phyloP scores from a whole-genome alignment of 208 protist species.

The Trypanosoma platydactyli region DNA sequence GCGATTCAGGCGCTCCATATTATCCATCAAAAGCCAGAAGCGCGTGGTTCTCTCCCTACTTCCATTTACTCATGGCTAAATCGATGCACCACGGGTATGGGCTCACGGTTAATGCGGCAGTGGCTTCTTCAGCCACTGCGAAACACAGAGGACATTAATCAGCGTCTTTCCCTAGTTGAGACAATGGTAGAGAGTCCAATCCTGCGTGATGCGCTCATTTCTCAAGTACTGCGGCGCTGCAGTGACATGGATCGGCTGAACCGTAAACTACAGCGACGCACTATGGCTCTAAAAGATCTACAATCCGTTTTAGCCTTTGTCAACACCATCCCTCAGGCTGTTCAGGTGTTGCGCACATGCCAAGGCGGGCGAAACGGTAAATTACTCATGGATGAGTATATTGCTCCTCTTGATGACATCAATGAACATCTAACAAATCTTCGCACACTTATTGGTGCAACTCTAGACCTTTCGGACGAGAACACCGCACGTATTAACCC shows the following conservation, averaged over 20 bases:
- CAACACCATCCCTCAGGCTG: slow-evolving; percentile 54
- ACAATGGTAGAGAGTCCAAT: slow-evolving; percentile 88
- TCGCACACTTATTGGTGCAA: slow-evolving; percentile 76
- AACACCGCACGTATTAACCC: slow-evolving; percentile 87
- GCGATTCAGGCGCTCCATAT: slow-evolving; percentile 93
- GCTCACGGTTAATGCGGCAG: slow-evolving; percentile 93
- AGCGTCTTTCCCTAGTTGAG: slow-evolving; percentile 93
- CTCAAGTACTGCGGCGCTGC: slow-evolving; percentile 86
- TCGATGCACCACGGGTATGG: slow-evolving; percentile 96
- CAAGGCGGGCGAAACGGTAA: slow-evolving; percentile 59
- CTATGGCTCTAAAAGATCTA: slow-evolving; percentile 84
- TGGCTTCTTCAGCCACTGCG: slow-evolving; percentile 98
- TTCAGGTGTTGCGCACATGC: slow-evolving; percentile 71
- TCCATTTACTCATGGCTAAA: slow-evolving; percentile 95
- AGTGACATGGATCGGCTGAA: slow-evolving; percentile 93
- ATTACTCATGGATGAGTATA: slow-evolving; percentile 82
- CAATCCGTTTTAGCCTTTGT: slow-evolving; percentile 87
- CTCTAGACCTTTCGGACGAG: slow-evolving; percentile 80
- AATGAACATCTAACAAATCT: slow-evolving; percentile 81
- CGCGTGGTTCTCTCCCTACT: slow-evolving; percentile 62
- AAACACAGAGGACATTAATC: slow-evolving; percentile 88
- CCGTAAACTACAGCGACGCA: slow-evolving; percentile 89
- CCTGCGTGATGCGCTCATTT: slow-evolving; percentile 79
- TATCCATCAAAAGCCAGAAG: slow-evolving; percentile 82
- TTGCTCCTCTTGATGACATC: slow-evolving; percentile 87